phyloP scores from a whole-genome alignment of 202 grass and related monocot genomes.

The Bolboschoenoplectus hybrid region DNA sequence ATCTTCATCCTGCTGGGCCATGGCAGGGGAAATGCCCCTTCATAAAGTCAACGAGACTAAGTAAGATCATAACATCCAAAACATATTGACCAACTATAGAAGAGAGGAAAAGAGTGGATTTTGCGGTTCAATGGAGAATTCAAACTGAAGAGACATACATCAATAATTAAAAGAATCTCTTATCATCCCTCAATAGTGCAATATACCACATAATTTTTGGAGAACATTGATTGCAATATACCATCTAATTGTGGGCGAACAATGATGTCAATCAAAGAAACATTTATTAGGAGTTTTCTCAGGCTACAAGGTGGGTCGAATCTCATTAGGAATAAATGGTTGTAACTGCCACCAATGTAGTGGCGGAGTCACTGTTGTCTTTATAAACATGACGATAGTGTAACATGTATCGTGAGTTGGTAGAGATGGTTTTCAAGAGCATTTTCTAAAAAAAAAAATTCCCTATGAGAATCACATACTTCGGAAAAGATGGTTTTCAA shows the following conservation, averaged over 20 bases:
- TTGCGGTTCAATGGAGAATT: conserved; percentile 10
- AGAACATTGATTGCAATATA: not conserved
- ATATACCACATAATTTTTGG: not conserved
- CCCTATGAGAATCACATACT: conserved; percentile 50
- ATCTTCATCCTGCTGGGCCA: conserved; percentile 89
- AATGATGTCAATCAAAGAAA: not conserved
- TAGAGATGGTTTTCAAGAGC: not conserved
- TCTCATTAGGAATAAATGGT: not conserved
- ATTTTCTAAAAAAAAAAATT: not conserved
- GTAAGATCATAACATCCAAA: conserved; percentile 44
- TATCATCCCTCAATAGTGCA: not conserved
- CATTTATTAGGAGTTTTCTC: not conserved
- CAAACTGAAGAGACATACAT: not conserved
- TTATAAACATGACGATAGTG: not conserved
- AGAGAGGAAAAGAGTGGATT: not conserved
- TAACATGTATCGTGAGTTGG: not conserved
- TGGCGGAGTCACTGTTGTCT: not conserved
- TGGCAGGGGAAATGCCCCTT: conserved; percentile 84
- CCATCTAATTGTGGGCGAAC: not conserved
- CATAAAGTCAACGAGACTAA: conserved; percentile 52
- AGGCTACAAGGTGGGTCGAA: not conserved
- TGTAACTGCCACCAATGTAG: not conserved
- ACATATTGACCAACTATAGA: conserved; percentile 3
- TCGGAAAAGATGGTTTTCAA: conserved; percentile 96
- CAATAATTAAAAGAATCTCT: not conserved